Evolutionary conservation across 1,284 basidiomycete species (phyloP).

Genomic region (Leccinum griseonigrum): DNA sequence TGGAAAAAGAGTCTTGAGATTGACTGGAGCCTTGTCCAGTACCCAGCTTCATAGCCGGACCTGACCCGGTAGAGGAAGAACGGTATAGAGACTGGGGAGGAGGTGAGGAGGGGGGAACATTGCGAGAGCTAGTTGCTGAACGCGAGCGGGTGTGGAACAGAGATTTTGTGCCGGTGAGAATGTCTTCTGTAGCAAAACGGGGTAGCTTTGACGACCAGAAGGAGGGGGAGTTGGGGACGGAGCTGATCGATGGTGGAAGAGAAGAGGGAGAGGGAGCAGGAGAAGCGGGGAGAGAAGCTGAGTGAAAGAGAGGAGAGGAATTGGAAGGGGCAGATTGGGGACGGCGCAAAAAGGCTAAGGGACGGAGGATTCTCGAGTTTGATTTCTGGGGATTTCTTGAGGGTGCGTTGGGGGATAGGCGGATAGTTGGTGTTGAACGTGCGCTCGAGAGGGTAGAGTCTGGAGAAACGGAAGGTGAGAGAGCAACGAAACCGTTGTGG

Average conservation of each 20-base stretch:
- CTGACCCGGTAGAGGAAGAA: constrained; percentile 16
- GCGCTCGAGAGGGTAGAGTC: constrained; percentile 22
- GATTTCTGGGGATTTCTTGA: constrained; percentile 32
- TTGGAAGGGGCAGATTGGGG: constrained; percentile 34
- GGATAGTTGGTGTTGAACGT: constrained; percentile 24
- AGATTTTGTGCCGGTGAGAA: constrained; percentile 43
- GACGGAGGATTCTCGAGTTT: constrained; percentile 30
- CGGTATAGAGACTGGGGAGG: constrained; percentile 10
- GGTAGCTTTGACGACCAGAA: constrained; percentile 17
- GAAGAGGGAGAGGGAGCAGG: constrained; percentile 14
- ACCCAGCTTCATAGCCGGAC: background rate
- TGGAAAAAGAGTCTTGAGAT: background rate
- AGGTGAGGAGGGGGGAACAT: constrained; percentile 16
- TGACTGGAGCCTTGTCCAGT: background rate
- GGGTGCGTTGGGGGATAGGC: constrained; percentile 9
- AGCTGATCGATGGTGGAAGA: constrained; percentile 11
- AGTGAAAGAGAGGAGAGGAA: constrained; percentile 9
- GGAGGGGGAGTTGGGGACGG: constrained; percentile 20
- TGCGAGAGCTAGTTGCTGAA: constrained; percentile 9
- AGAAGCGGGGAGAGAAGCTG: constrained; percentile 20
- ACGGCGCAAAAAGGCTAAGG: constrained; percentile 22
- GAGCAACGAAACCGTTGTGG: constrained; percentile 7
- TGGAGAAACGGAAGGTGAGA: constrained; percentile 25
- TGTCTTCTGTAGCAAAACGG: constrained; percentile 40
- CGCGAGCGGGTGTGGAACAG: constrained; percentile 48